Evolutionary conservation across 257 asterid species (phyloP), one percentile per base, ranked within the genome.

Genomic region (Plantago elongata): DNA sequence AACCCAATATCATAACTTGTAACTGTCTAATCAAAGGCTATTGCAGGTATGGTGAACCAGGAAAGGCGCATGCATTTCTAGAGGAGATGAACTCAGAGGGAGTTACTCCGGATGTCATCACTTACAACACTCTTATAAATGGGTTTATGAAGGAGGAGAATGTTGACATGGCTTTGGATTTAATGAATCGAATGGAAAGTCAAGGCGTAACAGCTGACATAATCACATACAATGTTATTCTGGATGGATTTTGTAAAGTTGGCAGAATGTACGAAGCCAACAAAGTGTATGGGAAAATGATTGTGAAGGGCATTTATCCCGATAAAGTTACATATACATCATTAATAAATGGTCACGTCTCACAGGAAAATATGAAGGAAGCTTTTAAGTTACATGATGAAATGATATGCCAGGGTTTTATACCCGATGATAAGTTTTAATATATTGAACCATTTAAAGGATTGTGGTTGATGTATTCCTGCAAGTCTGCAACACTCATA

Each of bases 391-490:
- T 86, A 51, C 95, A 86, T 43, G 89, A 83, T 72, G 87, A 83
- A 66, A 88, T 88, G 96, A 72, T 88, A 78, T 72, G 64, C 57
- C 71, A 52, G 78, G 96, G 94, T 10, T 88, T 88, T 54, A 79
- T 65, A 65, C 96, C 89, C 7, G 96, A 85, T 68, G 95, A 88
- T 60, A 83, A 76, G 69, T 88, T 85, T 74, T 88, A 82, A 79
- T 50, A 46, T 29, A 27, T 54, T 48, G 54, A 16, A 54, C 47
- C 30, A 14, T n/a, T 58, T 18, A 13, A 56, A 50, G 42, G 64
- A n/a, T 71, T 63, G 65, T 30, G 50, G 44, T 38, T 18, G 60
- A 22, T 22, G 27, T 22, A 22, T 22, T 22, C 27, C 27, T 22
- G 27, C 27, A 22, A 22, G 2, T 22, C 27, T 22, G 27, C 27